These are phyloP conservation scores for Pelargonium myrrhifolium DNA, from an alignment of 441 rosid species.

Conservation along the genomic window DNA sequence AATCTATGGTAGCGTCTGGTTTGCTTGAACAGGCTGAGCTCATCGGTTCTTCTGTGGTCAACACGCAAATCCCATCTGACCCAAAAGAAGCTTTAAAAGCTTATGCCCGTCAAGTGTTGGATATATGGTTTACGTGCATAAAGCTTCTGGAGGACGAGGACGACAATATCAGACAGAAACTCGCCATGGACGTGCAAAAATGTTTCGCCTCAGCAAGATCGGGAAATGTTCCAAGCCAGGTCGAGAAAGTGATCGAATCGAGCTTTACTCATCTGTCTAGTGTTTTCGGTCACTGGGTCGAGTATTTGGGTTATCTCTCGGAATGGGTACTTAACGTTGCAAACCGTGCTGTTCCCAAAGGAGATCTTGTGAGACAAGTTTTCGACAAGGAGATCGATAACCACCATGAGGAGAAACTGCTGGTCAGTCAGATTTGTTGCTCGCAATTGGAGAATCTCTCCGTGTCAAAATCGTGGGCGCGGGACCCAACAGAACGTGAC, in stretches of 20 bases:
- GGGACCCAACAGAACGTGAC: conserved; percentile 21
- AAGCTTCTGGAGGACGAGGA: conserved; percentile 93
- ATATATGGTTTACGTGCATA: conserved; percentile 73
- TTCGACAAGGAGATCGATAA: conserved; percentile 96
- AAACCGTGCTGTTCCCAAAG: conserved; percentile 34
- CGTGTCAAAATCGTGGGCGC: conserved; percentile 21
- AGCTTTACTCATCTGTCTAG: conserved; percentile 66
- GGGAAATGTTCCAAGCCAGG: conserved; percentile 54
- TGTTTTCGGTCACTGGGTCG: conserved; percentile 70
- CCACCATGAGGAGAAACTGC: conserved; percentile 87
- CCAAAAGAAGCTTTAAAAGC: conserved; percentile 31
- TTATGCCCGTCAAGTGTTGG: conserved; percentile 56
- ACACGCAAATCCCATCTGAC: conserved; percentile 29
- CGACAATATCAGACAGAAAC: conserved; percentile 62
- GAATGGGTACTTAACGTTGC: conserved; percentile 53
- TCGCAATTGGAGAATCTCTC: conserved; percentile 59
- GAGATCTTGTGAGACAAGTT: conserved; percentile 76
- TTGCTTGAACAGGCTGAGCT: conserved; percentile 72
- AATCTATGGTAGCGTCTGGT: conserved; percentile 77
- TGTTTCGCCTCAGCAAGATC: conserved; percentile 36
- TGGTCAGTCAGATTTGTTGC: conserved; percentile 78
- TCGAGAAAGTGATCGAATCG: conserved; percentile 73
- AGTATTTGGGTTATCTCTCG: conserved; percentile 54
- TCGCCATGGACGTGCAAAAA: conserved; percentile 60
- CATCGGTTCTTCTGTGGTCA: conserved; percentile 44